A percentile compares a stretch with the other conserved stretches of the same genome.
phyloP scores from a whole-genome alignment of 768 basidiomycete species.

The Neoboletus brunneissimus region DNA sequence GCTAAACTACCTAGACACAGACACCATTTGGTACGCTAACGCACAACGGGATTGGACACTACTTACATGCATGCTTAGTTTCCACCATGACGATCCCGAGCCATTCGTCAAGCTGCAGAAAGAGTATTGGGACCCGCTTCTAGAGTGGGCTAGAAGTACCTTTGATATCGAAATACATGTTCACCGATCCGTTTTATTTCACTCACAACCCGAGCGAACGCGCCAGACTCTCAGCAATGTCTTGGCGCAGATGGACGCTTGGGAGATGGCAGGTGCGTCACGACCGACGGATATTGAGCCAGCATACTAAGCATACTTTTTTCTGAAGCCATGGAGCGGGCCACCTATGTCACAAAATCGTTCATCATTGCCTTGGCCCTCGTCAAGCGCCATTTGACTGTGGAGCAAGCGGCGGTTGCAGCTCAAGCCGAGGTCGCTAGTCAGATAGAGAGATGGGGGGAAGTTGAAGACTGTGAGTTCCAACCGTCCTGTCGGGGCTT shows the following conservation, averaged over 20 bases:
- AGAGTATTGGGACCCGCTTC: constrained; percentile 84
- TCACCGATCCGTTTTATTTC: constrained; percentile 69
- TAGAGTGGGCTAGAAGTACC: constrained; percentile 70
- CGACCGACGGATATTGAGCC: not conserved
- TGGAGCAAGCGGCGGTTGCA: constrained; percentile 81
- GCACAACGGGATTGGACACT: not conserved
- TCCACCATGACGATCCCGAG: constrained; percentile 76
- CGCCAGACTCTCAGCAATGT: constrained; percentile 55
- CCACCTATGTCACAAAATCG: constrained; percentile 86
- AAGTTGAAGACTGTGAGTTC: constrained; percentile 95
- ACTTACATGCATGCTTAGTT: constrained; percentile 44
- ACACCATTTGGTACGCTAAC: constrained; percentile 76
- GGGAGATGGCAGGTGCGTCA: constrained; percentile 84
- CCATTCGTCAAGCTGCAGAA: constrained; percentile 75
- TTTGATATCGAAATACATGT: constrained; percentile 67
- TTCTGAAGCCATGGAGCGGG: constrained; percentile 80
- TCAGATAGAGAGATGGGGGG: constrained; percentile 98
- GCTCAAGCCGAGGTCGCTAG: constrained; percentile 92
- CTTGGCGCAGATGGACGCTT: constrained; percentile 65
- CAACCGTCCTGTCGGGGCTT: not conserved
- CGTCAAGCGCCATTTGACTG: constrained; percentile 69
- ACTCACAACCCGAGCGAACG: constrained; percentile 68
- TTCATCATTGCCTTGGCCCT: constrained; percentile 86
- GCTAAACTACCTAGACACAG: constrained; percentile 87
- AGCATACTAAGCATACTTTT: not conserved